Percentiles rank a stretch among this genome's conserved stretches.
These are phyloP conservation scores for Mollisia scopiformis DNA, from an alignment of 2,329 filamentous ascomycete genomes.

Conservation along the genomic window DNA sequence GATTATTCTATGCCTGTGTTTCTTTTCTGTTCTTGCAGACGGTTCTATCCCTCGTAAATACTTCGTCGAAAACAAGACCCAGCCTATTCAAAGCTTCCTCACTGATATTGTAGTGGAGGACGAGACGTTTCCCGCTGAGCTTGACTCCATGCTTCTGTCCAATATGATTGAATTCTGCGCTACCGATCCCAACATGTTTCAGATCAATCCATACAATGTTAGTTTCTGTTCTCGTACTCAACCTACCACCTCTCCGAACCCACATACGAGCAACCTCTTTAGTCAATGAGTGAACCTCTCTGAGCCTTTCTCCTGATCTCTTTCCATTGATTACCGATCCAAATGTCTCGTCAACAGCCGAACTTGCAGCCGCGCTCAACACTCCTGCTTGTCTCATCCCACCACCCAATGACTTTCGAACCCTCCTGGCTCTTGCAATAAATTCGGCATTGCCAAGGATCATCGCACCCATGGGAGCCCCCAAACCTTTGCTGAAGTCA, in stretches of 20 bases:
- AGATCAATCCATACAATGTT: slow-evolving; percentile 77
- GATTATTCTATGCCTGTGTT: too few species aligned
- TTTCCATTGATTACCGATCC: slow-evolving; percentile 47
- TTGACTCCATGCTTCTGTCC: slow-evolving; percentile 60
- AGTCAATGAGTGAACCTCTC: slow-evolving; percentile 62
- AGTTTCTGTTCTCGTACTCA: slow-evolving; percentile 61
- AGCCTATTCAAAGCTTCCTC: slow-evolving; percentile 52
- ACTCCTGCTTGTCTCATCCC: slow-evolving; percentile 77
- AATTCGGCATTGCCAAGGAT: slow-evolving; percentile 61
- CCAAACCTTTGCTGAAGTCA: slow-evolving; percentile 82
- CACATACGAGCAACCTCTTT: slow-evolving; percentile 38
- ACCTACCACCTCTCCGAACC: slow-evolving; percentile 61
- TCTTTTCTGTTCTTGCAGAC: neutral
- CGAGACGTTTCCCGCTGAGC: slow-evolving; percentile 59
- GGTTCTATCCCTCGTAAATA: neutral
- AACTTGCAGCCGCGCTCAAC: slow-evolving; percentile 72
- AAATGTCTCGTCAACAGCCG: slow-evolving; percentile 80
- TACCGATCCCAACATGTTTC: slow-evolving; percentile 52
- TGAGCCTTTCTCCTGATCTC: slow-evolving; percentile 60
- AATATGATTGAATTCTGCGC: slow-evolving; percentile 54
- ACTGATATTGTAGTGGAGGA: slow-evolving; percentile 70
- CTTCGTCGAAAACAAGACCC: neutral
- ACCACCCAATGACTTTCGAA: slow-evolving; percentile 81
- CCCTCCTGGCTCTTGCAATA: slow-evolving; percentile 68
- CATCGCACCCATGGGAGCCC: slow-evolving; percentile 78